Evolutionary conservation across 805 yeast species (phyloP), one percentile per base, ranked within the genome.

Genomic region (Yamadazyma scolyti): DNA sequence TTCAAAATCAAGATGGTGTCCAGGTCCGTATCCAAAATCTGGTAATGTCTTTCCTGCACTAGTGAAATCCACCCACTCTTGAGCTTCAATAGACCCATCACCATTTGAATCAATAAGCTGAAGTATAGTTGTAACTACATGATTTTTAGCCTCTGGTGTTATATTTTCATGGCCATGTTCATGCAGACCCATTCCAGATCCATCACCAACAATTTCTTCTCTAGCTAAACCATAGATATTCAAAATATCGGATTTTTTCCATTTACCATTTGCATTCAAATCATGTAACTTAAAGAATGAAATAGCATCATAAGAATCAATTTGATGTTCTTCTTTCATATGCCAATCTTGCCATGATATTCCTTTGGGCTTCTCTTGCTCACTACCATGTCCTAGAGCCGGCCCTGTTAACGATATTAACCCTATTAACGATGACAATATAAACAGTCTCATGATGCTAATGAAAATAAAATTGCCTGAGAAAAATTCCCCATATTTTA

Each of bases 1-100:
- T 57, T 89, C 97, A 50, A 88, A 90, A 60, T 86, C 96, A 20
- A 88, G 81, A 60, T 89, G 96, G 51, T 89, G 96, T 16, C 96
- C 96, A 6, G 86, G 89, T 18, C 97, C 97, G 37, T 80, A 78
- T 6, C 96, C 95, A 54, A 89, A 77, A 56, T 90, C 97, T 1
- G 97, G 97, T 50, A 90, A 74, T 40, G 75, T 74, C 1, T 82
- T 81, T 6, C 94, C 94, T 9, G 55, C 58, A 2, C 56, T 54
- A 6, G 74, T 69, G 55, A 74, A 89, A 9, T 58, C 61, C 25
- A 76, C 46, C 79, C 88, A 90, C 51, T 87, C 96, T 6, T 77
- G 77, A 32, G 74, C 55, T 4, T 79, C 63, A 7, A 90, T 70
- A 30, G 62, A 64, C 1, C 82, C 82, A 52, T 87, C 89, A 9